phyloP scores from a whole-genome alignment of 352 stramenopile genomes.

The Phytophthora idaei region DNA sequence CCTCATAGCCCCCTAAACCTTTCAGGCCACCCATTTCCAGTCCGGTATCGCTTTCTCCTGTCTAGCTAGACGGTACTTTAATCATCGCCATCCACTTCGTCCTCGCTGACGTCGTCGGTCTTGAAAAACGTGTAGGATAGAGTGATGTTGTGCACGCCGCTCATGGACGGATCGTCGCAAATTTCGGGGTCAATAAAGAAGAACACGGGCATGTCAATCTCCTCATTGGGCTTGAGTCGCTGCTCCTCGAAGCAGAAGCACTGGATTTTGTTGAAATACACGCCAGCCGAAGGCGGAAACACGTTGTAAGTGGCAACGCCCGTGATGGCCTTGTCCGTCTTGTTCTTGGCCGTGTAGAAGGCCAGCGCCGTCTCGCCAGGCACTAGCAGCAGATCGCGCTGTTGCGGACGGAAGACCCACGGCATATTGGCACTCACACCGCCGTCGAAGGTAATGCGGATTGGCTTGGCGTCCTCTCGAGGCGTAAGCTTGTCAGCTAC shows the following conservation, averaged over 20 bases:
- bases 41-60: not conserved
- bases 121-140: constrained; percentile 99
- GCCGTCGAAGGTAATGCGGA: constrained; percentile 97
- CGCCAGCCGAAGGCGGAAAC: constrained; percentile 94
- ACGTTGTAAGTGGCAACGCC: constrained; percentile 99
- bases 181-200: constrained; percentile 99
- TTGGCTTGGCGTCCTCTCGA: constrained; percentile 90
- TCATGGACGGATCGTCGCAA: constrained; percentile 96
- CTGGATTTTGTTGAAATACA: constrained; percentile 99
- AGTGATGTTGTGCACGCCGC: constrained; percentile 97
- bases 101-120: constrained; percentile 94
- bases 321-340: constrained; percentile 96
- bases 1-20: constrained; percentile 1
- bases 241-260: constrained; percentile 99
- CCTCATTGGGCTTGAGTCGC: constrained; percentile 95
- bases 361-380: constrained; percentile 98
- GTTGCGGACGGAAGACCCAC: constrained; percentile 97
- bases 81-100: constrained; percentile 82
- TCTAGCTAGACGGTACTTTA: constrained; percentile 19
- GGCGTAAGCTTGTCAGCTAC: constrained; percentile 89
- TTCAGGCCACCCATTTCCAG: not conserved
- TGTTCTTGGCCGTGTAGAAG: constrained; percentile 99
- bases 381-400: constrained; percentile 93
- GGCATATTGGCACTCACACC: constrained; percentile 95
- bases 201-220: constrained; percentile 99